Evolutionary conservation across 2,329 filamentous ascomycete species (phyloP), one percentile per base, ranked within the genome.

Genomic region (Sporothrix sp.): DNA sequence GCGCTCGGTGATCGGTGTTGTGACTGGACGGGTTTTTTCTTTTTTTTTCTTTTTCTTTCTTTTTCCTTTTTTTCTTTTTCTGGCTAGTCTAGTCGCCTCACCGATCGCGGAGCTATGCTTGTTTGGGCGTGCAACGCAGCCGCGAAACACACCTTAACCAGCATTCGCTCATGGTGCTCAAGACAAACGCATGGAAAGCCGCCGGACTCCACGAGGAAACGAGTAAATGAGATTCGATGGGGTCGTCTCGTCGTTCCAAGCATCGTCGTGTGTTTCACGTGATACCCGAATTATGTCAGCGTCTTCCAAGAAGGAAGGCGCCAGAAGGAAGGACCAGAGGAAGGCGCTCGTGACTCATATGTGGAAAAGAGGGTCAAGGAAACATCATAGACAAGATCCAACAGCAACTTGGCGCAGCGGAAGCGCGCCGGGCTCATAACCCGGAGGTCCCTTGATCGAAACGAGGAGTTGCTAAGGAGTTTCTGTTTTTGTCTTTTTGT

Each of bases 391-490:
- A 25, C 30, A 36, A 33, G 20, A 32, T 6, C 16, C 32, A 35
- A 16, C 21, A 51, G 48, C 48, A 51, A 51, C 48, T 51, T 51
- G 48, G 48, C 48, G 48, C 48, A 51, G 48, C 35, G 48, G 48
- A 51, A 51, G 48, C 48, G 48, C 48, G 48, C 48, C 48, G 48
- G 48, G 48, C 48, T 51, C 48, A 51, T 51, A 51, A 51, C 48
- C 48, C 48, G 48, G 48, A 51, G 48, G 48, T 50, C 40, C 48
- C 48, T 51, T 45, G 48, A 51, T 51, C 48, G 48, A 51, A 51
- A 51, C 48, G 40, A 51, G 48, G 48, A 51, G 48, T 51, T 51
- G 48, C 48, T 51, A 50, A 30, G 25, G 4, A n/a, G 3, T 13
- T 38, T 30, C 38, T 14, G 13, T 45, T 44, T 32, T 43, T n/a